phyloP scores from a whole-genome alignment of 345 rosid genomes.

The Erodium maritimum region DNA sequence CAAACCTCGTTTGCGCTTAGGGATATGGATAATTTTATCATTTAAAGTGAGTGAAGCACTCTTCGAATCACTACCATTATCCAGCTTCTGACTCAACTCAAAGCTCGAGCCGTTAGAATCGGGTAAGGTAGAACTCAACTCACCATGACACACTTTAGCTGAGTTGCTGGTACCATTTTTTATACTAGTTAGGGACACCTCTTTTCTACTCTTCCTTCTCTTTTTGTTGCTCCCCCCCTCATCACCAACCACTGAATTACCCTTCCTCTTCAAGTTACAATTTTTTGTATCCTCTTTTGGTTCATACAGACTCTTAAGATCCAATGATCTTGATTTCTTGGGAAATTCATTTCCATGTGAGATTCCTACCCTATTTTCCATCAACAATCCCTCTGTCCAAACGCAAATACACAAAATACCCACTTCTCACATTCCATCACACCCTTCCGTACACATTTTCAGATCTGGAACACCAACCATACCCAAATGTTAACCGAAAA shows the following conservation, averaged over 20 bases:
- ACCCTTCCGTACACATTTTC: constrained; percentile 20
- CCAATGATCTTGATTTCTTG: constrained; percentile 77
- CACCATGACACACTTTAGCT: constrained; percentile 42
- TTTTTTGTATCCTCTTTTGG: constrained; percentile 24
- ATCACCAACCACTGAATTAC: constrained; percentile 22
- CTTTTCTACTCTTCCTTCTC: constrained; percentile 53
- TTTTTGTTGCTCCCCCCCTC: constrained; percentile 32
- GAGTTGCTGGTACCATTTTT: constrained; percentile 28
- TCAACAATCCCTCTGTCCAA: constrained; percentile 41
- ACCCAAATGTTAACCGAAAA: background rate
- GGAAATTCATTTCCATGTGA: constrained; percentile 67
- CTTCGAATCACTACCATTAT: constrained; percentile 27
- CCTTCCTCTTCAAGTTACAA: constrained; percentile 56
- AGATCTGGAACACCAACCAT: constrained; percentile 40
- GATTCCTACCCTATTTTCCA: constrained; percentile 66
- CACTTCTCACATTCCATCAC: constrained; percentile 28
- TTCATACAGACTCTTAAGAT: constrained; percentile 74
- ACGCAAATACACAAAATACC: constrained; percentile 21
- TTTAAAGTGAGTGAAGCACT: constrained; percentile 38
- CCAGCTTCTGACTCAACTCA: constrained; percentile 26
- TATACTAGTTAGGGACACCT: constrained; percentile 43
- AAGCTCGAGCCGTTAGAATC: constrained; percentile 28
- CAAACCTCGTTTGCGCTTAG: constrained; percentile 75
- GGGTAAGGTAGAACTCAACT: constrained; percentile 15
- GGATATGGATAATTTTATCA: constrained; percentile 38